Evolutionary conservation across 148 eudicot genomes (phyloP), one percentile per base, ranked within the genome.

Genomic region (Rhododendron simsii): DNA sequence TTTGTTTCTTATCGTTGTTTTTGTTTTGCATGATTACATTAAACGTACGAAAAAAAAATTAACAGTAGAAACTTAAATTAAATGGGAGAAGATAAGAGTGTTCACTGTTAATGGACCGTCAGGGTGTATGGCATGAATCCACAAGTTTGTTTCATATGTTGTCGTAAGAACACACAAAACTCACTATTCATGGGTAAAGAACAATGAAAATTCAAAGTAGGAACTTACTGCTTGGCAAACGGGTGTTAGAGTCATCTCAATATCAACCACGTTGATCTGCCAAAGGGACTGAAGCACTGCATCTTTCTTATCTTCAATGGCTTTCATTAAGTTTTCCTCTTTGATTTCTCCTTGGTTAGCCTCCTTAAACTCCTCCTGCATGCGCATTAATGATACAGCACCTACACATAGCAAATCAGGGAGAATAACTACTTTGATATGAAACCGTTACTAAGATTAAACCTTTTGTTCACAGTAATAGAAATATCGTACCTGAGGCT

Each of bases 211-310:
- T 12, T 84, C 21, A 47, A 82, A 50, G 33, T 84, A 33, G 71
- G 80, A 81, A 91, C 97, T 91, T 85, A 96, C 99, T 39, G 93
- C 88, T 91, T 94, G 97, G 91, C 99, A 95, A 59, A 96, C 99
- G 48, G 90, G 98, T 80, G 93, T 90, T 84, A 96, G 87, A 45
- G 98, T 96, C 51, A 92, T 89, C 92, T 96, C 99, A 44, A 96
- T 96, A 88, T 96, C 99, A 30, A 93, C 95, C 84, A 96, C 99
- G 87, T 95, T 96, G 71, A 96, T 92, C 88, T 94, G 95, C 99
- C 99, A 96, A 86, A 96, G 98, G 81, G 97, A 95, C 83, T 92
- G 85, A 88, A 96, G 81, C 94, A 96, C 91, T 15, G 89, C 93
- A 30, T 95, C 99, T 90, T 95, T 95, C 85, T 95, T 96, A n/a